Percentiles rank a stretch among this genome's conserved stretches.
Evolutionary conservation across 2,329 filamentous ascomycete species (phyloP).

Genomic region (Massarina eburnea): DNA sequence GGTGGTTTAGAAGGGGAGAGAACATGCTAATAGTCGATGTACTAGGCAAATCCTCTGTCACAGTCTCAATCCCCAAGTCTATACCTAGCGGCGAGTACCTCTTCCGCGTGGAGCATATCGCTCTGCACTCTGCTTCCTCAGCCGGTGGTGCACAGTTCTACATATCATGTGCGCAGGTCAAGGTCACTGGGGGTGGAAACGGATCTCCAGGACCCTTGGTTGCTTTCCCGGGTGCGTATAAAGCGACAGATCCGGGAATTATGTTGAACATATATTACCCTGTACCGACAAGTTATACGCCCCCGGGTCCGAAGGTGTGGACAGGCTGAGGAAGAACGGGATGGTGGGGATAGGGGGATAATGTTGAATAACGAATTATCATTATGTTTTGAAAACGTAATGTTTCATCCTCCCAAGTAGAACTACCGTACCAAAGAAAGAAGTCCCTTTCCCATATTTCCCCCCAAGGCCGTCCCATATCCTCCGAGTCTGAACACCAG

Average conservation of each 20-base stretch:
- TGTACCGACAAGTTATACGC: constrained; percentile 13
- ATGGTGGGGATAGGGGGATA: too few species aligned
- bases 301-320: constrained; percentile 14
- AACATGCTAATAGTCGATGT: not conserved
- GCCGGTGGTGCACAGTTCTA: constrained; percentile 44
- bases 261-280: constrained; percentile 22
- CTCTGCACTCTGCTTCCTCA: constrained; percentile 37
- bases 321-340: constrained; percentile 6
- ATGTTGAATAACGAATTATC: not conserved
- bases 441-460: too few species aligned
- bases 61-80: constrained; percentile 40
- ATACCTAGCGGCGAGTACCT: constrained; percentile 47
- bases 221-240: constrained; percentile 46
- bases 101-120: constrained; percentile 49
- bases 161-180: constrained; percentile 49
- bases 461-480: not conserved
- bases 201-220: constrained; percentile 43
- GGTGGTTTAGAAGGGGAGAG: not conserved
- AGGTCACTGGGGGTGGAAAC: constrained; percentile 43
- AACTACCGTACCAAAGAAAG: not conserved
- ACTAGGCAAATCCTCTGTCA: constrained; percentile 9
- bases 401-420: not conserved
- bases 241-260: constrained; percentile 26
- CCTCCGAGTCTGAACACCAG: not conserved
- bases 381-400: not conserved